phyloP scores from a whole-genome alignment of 495 filamentous ascomycete species.

The Aspergillus egyptiacus region DNA sequence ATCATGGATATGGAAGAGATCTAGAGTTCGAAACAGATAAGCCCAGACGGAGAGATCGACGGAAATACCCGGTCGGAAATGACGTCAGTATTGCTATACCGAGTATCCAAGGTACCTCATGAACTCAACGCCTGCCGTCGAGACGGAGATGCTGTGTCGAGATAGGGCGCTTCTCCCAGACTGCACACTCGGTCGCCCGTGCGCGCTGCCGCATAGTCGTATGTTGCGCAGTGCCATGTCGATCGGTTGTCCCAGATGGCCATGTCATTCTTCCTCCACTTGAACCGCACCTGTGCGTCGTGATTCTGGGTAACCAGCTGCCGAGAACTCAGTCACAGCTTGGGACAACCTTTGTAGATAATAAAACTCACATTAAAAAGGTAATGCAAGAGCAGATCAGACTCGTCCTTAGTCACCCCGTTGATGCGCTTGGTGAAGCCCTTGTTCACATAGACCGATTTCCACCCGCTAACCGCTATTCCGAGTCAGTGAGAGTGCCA shows the following conservation, averaged over 20 bases:
- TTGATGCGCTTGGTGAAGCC: constrained; percentile 59
- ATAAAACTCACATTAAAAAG: constrained; percentile 40
- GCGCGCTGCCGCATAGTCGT: constrained; percentile 50
- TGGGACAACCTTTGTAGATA: too few species aligned
- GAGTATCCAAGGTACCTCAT: background rate
- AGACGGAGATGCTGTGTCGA: constrained; percentile 45
- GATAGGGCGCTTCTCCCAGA: constrained; percentile 60
- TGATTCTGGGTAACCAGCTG: constrained; percentile 63
- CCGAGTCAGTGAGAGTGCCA: background rate
- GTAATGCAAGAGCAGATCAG: constrained; percentile 29
- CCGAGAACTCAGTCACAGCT: background rate
- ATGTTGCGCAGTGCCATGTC: constrained; percentile 65
- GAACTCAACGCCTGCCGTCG: constrained; percentile 19
- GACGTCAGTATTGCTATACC: background rate
- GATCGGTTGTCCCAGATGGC: constrained; percentile 76
- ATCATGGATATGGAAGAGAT: too few species aligned
- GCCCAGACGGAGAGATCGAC: too few species aligned
- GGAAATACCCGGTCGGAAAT: background rate
- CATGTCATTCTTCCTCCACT: constrained; percentile 56
- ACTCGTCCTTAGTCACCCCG: constrained; percentile 39
- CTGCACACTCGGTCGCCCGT: constrained; percentile 54
- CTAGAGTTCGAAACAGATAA: too few species aligned
- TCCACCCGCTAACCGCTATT: constrained; percentile 67
- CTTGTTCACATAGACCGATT: constrained; percentile 61
- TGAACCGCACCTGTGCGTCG: constrained; percentile 64